Evolutionary conservation across 495 filamentous ascomycete species (phyloP), one percentile per base, ranked within the genome.

Genomic region (Aspergillus biplanus): DNA sequence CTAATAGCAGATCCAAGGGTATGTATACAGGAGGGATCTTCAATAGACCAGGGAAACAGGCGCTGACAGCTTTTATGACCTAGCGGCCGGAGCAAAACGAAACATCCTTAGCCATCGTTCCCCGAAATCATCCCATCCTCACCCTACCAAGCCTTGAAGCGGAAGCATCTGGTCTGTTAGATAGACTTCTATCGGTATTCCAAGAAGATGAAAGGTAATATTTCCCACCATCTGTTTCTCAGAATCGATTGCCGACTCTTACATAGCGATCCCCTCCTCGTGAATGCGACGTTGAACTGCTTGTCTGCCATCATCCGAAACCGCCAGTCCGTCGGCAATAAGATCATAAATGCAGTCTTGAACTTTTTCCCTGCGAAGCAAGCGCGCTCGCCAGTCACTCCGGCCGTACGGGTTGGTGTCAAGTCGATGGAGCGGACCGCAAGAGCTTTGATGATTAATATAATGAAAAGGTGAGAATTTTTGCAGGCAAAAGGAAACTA

Each of bases 391-490:
- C 89, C 92, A 13, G 84, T 96, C 77, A 93, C 90, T 1, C 83
- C 91, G 5, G 90, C 88, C 69, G 83, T 85, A 35, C 92, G 89
- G 57, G 87, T 99, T 39, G 85, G 92, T 46, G 80, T 97, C 54
- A 92, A 90, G 75, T 97, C 93, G 1, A 95, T 98, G 87, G 95
- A 95, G 73, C 90, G 95, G 64, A 99, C 95, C 15, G 90, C 91
- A 1, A 85, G 92, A 59, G 85, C 90, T 60, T 74, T 99, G 44
- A 81, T 98, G 15, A 82, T 90, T 42, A 92, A 97, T 72, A 78
- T 97, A 37, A 77, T 87, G 59, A 91, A 90, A 76, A 85, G 87
- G 91, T 93, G 83, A 58, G 76, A 16, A 49, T 6, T 27, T 13
- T 34, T 35, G 39, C n/a, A 4, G 34, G n/a, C 52, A 33, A 33